Conservation (phyloP, 129 eudicot genomes). For the Artemisia tridentata region DNA sequence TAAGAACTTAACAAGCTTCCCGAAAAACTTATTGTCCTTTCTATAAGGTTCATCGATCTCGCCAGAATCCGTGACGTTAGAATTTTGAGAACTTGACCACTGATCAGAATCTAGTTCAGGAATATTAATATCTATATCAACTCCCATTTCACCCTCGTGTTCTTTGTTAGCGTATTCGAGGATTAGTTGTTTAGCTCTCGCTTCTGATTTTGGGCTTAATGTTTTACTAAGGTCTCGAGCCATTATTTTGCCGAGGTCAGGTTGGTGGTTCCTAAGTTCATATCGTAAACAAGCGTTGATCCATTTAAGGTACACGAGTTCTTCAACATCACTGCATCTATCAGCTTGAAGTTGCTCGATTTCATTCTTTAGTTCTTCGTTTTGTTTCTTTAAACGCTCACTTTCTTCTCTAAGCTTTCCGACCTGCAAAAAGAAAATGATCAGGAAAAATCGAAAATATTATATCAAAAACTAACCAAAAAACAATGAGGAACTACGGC, state of each 20-base stretch:
- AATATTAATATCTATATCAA: slow-evolving; percentile 11
- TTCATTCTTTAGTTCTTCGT: slow-evolving; percentile 54
- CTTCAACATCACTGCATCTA: slow-evolving; percentile 68
- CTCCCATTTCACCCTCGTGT: slow-evolving; percentile 37
- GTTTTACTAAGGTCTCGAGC: slow-evolving; percentile 80
- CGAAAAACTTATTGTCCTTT: slow-evolving; percentile 46
- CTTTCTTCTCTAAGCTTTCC: slow-evolving; percentile 55
- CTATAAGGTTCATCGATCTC: slow-evolving; percentile 45
- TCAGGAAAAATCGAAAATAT: too few species aligned
- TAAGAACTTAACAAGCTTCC: slow-evolving; percentile 49
- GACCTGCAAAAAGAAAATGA: slow-evolving; percentile 32
- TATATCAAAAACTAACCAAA: too few species aligned
- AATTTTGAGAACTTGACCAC: slow-evolving; percentile 70
- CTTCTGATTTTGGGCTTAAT: slow-evolving; percentile 69
- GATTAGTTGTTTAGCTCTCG: slow-evolving; percentile 71
- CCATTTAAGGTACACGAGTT: slow-evolving; percentile 94
- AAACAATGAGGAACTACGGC: too few species aligned
- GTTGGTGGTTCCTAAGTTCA: slow-evolving; percentile 68
- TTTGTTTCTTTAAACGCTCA: slow-evolving; percentile 46
- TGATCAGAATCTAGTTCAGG: slow-evolving; percentile 53
- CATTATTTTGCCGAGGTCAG: slow-evolving; percentile 57
- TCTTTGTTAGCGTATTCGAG: slow-evolving; percentile 71
- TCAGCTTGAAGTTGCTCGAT: slow-evolving; percentile 70
- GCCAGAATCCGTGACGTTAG: slow-evolving; percentile 56
- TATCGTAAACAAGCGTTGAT: slow-evolving; percentile 79